Evolutionary conservation across 2,329 filamentous ascomycete species (phyloP).

Genomic region (Fusarium buharicum): DNA sequence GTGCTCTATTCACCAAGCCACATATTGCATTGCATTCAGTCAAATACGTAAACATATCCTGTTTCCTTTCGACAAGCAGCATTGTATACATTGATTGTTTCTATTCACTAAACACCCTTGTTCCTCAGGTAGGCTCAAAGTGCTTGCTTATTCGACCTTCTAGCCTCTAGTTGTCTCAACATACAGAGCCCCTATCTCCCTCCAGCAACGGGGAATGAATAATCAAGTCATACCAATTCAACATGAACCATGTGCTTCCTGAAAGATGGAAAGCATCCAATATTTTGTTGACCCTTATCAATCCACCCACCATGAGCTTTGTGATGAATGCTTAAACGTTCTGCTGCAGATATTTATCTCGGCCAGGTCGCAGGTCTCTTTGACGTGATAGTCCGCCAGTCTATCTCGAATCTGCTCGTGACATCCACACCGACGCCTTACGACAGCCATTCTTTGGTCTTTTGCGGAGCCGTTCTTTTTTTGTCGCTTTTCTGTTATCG

Average conservation of each 20-base stretch:
- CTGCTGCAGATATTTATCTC: slow-evolving; percentile 16
- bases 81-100: slow-evolving; percentile 23
- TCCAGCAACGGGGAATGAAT: slow-evolving; percentile 12
- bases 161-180: slow-evolving; percentile 40
- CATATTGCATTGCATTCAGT: slow-evolving; percentile 1
- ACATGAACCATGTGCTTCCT: slow-evolving; percentile 25
- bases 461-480: slow-evolving; percentile 2
- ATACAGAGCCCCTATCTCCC: slow-evolving; percentile 17
- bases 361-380: slow-evolving; percentile 11
- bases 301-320: slow-evolving; percentile 20
- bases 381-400: slow-evolving; percentile 16
- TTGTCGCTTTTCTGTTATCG: slow-evolving; percentile 19
- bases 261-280: slow-evolving; percentile 14
- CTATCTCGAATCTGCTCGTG: slow-evolving; percentile 35
- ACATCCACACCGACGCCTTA: slow-evolving; percentile 24
- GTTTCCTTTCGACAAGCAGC: slow-evolving; percentile 11
- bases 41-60: slow-evolving; percentile 9
- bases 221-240: slow-evolving; percentile 21
- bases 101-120: slow-evolving; percentile 3
- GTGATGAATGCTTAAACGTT: slow-evolving; percentile 13
- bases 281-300: slow-evolving; percentile 4
- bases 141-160: slow-evolving; percentile 31
- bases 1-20: no score
- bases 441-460: slow-evolving; percentile 7
- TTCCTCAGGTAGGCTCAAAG: slow-evolving; percentile 23